Conservation (phyloP, 345 rosid genomes). For the Aegle marmelos region DNA sequence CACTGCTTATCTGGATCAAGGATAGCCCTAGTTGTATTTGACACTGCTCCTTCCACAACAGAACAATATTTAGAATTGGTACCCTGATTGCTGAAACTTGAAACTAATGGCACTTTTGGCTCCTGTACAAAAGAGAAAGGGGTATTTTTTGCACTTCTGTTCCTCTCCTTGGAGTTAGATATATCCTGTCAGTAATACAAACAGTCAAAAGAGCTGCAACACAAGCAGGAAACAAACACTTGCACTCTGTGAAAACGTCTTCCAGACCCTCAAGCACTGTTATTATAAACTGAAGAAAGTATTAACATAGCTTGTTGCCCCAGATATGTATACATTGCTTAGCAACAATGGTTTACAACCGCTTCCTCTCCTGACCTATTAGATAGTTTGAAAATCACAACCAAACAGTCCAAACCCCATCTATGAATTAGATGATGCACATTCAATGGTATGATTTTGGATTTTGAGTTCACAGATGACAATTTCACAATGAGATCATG, state of each 20-base stretch:
- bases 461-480: not conserved
- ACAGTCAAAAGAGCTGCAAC: slow-evolving; percentile 2
- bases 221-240: slow-evolving; percentile 1
- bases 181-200: slow-evolving; percentile 32
- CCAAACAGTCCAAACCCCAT: not conserved
- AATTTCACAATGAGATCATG: not conserved
- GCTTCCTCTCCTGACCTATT: not conserved
- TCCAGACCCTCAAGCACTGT: not conserved
- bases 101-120: slow-evolving; percentile 14
- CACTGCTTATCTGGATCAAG: slow-evolving; percentile 26
- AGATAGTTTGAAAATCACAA: not conserved
- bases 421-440: not conserved
- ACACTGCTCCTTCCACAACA: slow-evolving; percentile 36
- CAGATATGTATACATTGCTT: not conserved
- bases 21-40: slow-evolving; percentile 25
- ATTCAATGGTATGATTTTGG: not conserved
- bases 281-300: not conserved
- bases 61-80: slow-evolving; percentile 32
- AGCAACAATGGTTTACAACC: not conserved
- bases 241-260: not conserved
- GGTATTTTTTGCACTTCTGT: not conserved
- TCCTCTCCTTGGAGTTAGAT: slow-evolving; percentile 20
- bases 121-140: slow-evolving; percentile 17
- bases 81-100: slow-evolving; percentile 18
- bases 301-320: not conserved